Evolutionary conservation across 2,329 filamentous ascomycete species (phyloP).

Genomic region (Fusarium pilosicola): DNA sequence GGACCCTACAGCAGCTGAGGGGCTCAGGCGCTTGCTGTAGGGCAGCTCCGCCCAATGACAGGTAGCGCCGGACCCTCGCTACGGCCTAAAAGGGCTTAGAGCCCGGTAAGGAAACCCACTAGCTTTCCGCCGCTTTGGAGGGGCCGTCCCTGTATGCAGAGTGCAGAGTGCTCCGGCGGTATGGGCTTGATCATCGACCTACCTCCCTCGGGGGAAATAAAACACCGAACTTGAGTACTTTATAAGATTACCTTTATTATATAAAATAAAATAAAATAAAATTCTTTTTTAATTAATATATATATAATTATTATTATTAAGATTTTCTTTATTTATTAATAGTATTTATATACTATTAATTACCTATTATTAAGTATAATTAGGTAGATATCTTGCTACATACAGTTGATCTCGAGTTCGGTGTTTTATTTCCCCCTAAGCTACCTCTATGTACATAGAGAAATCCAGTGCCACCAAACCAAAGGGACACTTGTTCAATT

Average conservation of each 20-base stretch:
- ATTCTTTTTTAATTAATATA: too few species aligned
- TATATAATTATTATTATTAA: too few species aligned
- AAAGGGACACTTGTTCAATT: slow-evolving; percentile 60
- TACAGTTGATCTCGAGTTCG: too few species aligned
- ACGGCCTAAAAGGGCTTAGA: slow-evolving; percentile 14
- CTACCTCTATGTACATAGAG: neutral
- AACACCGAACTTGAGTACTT: too few species aligned
- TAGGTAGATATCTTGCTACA: too few species aligned
- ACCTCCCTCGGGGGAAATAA: too few species aligned
- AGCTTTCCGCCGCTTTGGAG: slow-evolving; percentile 29
- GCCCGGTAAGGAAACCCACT: slow-evolving; percentile 9
- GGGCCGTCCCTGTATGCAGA: slow-evolving; percentile 22
- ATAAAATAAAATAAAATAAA: too few species aligned
- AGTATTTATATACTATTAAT: too few species aligned
- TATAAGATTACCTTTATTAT: too few species aligned
- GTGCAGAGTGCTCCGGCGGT: slow-evolving; percentile 23
- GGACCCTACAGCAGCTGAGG: slow-evolving; percentile 30
- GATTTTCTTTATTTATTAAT: too few species aligned
- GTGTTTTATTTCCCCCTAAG: too few species aligned
- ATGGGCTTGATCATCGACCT: slow-evolving; percentile 24
- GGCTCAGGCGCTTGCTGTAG: slow-evolving; percentile 32
- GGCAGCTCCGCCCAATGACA: slow-evolving; percentile 26
- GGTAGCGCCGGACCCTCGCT: neutral
- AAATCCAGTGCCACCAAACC: slow-evolving; percentile 31
- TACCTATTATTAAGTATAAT: too few species aligned